Evolutionary conservation across 345 rosid species (phyloP), one percentile per base, ranked within the genome.

Genomic region (Salix exigua): DNA sequence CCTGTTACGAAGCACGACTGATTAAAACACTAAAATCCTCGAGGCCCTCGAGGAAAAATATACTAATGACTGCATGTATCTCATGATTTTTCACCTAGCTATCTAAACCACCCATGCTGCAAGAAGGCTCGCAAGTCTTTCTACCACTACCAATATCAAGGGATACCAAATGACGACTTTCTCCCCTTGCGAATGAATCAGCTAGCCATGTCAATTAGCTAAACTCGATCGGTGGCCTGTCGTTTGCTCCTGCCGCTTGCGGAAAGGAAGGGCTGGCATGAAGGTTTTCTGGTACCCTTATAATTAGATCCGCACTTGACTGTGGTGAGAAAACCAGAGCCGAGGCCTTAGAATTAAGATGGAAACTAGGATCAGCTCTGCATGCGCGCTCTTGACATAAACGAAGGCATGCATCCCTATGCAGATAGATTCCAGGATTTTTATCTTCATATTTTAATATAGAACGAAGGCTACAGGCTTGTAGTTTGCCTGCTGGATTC

Each of bases 21-120:
- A 31, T 64, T 30, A 31, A 31, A 26, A 30, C 26, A 21, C 26
- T 19, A 31, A 28, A 25, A 33, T 14, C 21, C 1, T 31, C 38
- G 1, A 6, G 7, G 21, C 33, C 38, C 33, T 11, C 8, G 33
- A 64, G 19, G 30, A 30, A 11, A 64, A 30, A 7, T 12, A 64
- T 6, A 64, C 2, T 8, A 30, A 0, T 11, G 68, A 18, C 31
- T 16, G n/a, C n/a, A n/a, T n/a, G 21, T 12, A 5, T 7, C 5
- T 38, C 35, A 18, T 28, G 14, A 63, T 11, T 25, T 18, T 23
- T 63, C 63, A 85, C 92, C 86, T 77, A n/a, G n/a, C n/a, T n/a
- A 46, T 87, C 89, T 23, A 87, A 85, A 5, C 82, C 3, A 86
- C 92, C 87, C 92, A 85, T 61, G 87, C 75, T 1, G 89, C 83